These are phyloP conservation scores for Prunus padus DNA, from an alignment of 306 rosid species.

Conservation along the genomic window DNA sequence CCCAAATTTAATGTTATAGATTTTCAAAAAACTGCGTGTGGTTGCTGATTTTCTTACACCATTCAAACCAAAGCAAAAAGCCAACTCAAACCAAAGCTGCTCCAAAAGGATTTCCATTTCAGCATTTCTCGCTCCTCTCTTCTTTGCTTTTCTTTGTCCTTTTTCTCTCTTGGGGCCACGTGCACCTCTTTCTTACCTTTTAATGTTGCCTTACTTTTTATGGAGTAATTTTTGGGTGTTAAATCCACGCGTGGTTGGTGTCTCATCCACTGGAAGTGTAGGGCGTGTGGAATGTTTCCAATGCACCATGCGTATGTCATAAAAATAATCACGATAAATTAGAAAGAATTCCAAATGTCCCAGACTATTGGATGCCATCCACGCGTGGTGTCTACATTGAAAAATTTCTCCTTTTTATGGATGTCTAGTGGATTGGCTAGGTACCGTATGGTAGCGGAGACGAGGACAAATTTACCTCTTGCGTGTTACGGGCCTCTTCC, in stretches of 20 bases:
- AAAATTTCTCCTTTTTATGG: slow-evolving; percentile 22
- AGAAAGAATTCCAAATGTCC: too few species aligned
- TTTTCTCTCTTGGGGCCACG: slow-evolving; percentile 37
- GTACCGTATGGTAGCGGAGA: background rate
- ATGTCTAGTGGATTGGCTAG: slow-evolving; percentile 23
- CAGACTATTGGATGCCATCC: too few species aligned
- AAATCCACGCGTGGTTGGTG: too few species aligned
- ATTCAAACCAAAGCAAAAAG: slow-evolving; percentile 31
- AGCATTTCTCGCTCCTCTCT: background rate
- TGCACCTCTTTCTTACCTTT: slow-evolving; percentile 42
- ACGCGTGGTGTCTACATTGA: too few species aligned
- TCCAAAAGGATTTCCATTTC: slow-evolving; percentile 21
- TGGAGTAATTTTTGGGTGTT: too few species aligned
- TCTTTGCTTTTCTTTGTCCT: background rate
- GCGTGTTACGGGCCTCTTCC: background rate
- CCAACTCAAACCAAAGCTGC: slow-evolving; percentile 2
- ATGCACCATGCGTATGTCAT: too few species aligned
- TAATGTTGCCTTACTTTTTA: slow-evolving; percentile 33
- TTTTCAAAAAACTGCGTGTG: slow-evolving; percentile 20
- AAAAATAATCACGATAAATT: too few species aligned
- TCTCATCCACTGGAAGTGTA: too few species aligned
- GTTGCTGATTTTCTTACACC: slow-evolving; percentile 26
- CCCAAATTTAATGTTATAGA: slow-evolving; percentile 6
- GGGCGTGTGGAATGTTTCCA: too few species aligned
- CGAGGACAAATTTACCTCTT: background rate